Percentiles rank a stretch among this genome's conserved stretches.
Conservation (phyloP, 1,284 basidiomycete genomes). For the Cystobasidium sp. region DNA sequence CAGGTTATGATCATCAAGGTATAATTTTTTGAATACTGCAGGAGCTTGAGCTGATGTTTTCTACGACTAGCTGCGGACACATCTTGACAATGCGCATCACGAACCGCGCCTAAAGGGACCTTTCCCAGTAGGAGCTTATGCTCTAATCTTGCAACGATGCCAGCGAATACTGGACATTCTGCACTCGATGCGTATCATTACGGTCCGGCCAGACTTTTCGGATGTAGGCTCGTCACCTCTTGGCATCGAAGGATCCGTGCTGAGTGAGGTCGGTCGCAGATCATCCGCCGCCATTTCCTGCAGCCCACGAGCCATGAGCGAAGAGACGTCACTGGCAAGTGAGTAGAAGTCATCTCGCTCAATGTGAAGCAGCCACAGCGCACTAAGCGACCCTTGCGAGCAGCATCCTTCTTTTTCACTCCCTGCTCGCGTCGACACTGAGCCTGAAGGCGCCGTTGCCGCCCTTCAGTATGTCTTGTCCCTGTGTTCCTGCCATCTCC, state of each 20-base stretch:
- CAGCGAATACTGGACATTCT: slow-evolving; percentile 75
- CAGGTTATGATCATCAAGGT: slow-evolving; percentile 82
- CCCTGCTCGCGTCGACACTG: slow-evolving; percentile 82
- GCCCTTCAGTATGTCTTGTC: slow-evolving; percentile 66
- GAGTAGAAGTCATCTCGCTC: neutral
- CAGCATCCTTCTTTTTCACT: slow-evolving; percentile 90
- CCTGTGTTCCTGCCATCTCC: neutral
- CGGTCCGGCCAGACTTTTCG: slow-evolving; percentile 63
- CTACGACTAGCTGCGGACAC: slow-evolving; percentile 64
- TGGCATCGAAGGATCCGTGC: slow-evolving; percentile 74
- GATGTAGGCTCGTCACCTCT: neutral
- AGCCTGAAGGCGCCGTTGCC: slow-evolving; percentile 87
- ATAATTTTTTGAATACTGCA: neutral
- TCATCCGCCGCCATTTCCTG: slow-evolving; percentile 81
- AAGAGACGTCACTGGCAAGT: slow-evolving; percentile 70
- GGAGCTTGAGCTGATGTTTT: neutral
- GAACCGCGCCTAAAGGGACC: slow-evolving; percentile 94
- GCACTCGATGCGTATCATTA: slow-evolving; percentile 94
- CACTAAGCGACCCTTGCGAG: slow-evolving; percentile 64
- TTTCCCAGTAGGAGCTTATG: slow-evolving; percentile 75
- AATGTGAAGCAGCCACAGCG: too few species aligned
- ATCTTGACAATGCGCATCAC: slow-evolving; percentile 84
- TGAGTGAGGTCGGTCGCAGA: slow-evolving; percentile 58
- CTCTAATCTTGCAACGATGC: slow-evolving; percentile 78
- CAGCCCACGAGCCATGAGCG: slow-evolving; percentile 83